phyloP scores from a whole-genome alignment of 768 basidiomycete species.

The Leccinum subgranulosum region DNA sequence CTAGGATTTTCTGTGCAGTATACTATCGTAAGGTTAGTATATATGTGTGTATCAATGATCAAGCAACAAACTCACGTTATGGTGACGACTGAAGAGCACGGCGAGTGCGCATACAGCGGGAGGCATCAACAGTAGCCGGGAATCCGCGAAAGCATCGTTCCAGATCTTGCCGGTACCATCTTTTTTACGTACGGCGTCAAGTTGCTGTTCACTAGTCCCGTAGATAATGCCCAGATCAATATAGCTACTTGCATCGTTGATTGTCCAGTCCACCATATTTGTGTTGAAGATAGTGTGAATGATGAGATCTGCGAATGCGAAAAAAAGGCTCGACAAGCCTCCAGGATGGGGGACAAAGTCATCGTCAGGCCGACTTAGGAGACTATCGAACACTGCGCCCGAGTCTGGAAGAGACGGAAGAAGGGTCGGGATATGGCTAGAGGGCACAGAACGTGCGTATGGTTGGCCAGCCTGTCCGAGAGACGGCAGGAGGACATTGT shows the following conservation, averaged over 20 bases:
- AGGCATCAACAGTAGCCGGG: constrained; percentile 65
- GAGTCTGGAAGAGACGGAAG: constrained; percentile 57
- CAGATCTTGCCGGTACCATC: constrained; percentile 66
- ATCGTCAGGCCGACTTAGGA: constrained; percentile 41
- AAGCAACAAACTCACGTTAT: constrained; percentile 50
- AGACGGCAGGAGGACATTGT: constrained; percentile 51
- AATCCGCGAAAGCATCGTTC: constrained; percentile 70
- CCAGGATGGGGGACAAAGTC: constrained; percentile 55
- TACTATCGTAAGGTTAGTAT: constrained; percentile 42
- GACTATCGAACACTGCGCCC: constrained; percentile 65
- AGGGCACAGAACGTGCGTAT: constrained; percentile 66
- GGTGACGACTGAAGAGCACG: constrained; percentile 68
- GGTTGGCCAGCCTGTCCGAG: constrained; percentile 60
- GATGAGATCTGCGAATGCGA: constrained; percentile 74
- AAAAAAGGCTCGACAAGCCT: constrained; percentile 71
- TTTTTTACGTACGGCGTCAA: constrained; percentile 50
- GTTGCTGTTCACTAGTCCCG: constrained; percentile 49
- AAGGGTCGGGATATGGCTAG: constrained; percentile 39
- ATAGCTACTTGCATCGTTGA: constrained; percentile 70
- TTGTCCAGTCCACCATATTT: constrained; percentile 41
- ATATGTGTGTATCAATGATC: background rate
- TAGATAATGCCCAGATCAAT: constrained; percentile 75
- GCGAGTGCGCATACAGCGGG: constrained; percentile 65
- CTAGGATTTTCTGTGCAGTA: constrained; percentile 61
- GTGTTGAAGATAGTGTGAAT: constrained; percentile 74